Conservation (phyloP, 768 basidiomycete species). For the Pulveroboletus ravenelii region DNA sequence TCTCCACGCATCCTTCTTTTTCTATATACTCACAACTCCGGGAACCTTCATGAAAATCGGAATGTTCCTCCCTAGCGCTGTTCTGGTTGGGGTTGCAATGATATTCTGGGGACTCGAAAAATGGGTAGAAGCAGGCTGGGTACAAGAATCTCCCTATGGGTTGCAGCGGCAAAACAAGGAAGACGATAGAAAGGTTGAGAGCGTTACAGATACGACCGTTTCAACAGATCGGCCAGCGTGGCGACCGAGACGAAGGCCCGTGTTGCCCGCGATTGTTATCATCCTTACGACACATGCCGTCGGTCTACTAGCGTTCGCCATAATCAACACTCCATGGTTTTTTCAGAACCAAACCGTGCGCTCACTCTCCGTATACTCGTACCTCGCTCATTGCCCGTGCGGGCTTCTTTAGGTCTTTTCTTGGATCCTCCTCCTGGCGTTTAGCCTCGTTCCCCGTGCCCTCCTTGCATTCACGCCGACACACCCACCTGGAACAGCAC, state of each 20-base stretch:
- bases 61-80: conserved; percentile 80
- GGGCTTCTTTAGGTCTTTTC: conserved; percentile 27
- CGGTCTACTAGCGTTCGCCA: conserved; percentile 49
- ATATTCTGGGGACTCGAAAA: conserved; percentile 75
- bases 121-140: conserved; percentile 70
- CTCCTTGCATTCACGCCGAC: conserved; percentile 28
- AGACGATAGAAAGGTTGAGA: conserved; percentile 9
- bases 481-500: conserved; percentile 29
- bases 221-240: conserved; percentile 1
- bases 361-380: background rate
- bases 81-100: conserved; percentile 80
- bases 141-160: conserved; percentile 4
- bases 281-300: conserved; percentile 53
- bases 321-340: conserved; percentile 44
- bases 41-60: conserved; percentile 84
- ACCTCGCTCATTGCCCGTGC: conserved; percentile 14
- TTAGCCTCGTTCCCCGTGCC: conserved; percentile 32
- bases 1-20: conserved; percentile 96
- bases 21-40: conserved; percentile 64
- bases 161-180: conserved; percentile 3
- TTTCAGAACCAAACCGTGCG: conserved; percentile 39
- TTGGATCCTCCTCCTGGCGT: conserved; percentile 25
- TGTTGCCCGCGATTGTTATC: conserved; percentile 48
- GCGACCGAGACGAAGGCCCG: conserved; percentile 43
- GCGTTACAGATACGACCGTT: background rate